Conservation (phyloP, 1,139 yeast species). For the Blastobotrys indianensis region DNA sequence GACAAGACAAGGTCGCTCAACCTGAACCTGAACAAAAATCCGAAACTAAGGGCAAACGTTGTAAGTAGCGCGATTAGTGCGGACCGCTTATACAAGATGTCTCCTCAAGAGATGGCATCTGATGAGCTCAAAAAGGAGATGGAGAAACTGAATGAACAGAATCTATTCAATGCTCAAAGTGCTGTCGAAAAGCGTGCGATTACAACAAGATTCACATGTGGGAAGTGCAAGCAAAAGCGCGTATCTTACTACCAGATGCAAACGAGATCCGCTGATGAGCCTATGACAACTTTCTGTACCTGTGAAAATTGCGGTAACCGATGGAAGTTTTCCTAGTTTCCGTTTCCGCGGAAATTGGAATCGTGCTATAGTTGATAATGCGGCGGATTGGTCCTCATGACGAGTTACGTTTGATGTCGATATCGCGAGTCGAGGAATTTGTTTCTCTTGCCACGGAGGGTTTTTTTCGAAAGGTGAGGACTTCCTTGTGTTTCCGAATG, state of each 20-base stretch:
- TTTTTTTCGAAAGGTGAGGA: too few relatives aligned
- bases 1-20: constrained; percentile 77
- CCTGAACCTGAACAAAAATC: constrained; percentile 82
- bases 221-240: constrained; percentile 94
- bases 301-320: constrained; percentile 97
- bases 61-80: constrained; percentile 61
- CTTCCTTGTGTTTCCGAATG: too few relatives aligned
- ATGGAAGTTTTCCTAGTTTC: constrained; percentile 72
- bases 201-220: constrained; percentile 94
- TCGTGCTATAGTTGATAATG: too few relatives aligned
- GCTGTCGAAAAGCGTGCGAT: constrained; percentile 96
- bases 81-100: constrained; percentile 64
- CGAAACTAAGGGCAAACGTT: constrained; percentile 68
- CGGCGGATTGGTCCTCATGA: too few relatives aligned
- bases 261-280: constrained; percentile 98
- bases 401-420: too few relatives aligned
- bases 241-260: constrained; percentile 97
- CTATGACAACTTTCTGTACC: constrained; percentile 94
- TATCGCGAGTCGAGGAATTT: too few relatives aligned
- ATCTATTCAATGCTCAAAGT: constrained; percentile 94
- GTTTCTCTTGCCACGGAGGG: too few relatives aligned
- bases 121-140: constrained; percentile 77
- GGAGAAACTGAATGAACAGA: constrained; percentile 79
- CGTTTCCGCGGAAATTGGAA: too few relatives aligned
- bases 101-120: constrained; percentile 92